phyloP scores from a whole-genome alignment of 106 monocot species.

The Platanthera guangdongensis region DNA sequence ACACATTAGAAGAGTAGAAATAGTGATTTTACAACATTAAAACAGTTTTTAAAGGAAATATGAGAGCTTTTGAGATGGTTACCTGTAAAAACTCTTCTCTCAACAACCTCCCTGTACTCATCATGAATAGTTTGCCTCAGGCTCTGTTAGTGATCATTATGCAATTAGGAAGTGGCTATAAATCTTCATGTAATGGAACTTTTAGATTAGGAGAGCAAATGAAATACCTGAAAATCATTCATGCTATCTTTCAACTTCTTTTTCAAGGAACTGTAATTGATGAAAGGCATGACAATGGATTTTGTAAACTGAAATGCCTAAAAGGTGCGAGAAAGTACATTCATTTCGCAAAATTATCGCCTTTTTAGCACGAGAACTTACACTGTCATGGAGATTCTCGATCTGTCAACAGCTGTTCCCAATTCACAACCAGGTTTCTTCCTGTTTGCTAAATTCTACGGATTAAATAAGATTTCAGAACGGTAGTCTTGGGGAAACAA shows the following conservation, averaged over 20 bases:
- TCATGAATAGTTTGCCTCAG: constrained; percentile 47
- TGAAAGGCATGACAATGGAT: background rate
- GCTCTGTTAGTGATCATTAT: constrained; percentile 13
- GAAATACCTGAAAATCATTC: constrained; percentile 45
- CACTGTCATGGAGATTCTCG: constrained; percentile 53
- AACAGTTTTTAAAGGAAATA: background rate
- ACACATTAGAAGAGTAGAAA: background rate
- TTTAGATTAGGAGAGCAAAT: background rate
- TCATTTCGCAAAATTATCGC: background rate
- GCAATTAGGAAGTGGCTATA: background rate
- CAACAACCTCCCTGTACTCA: constrained; percentile 54
- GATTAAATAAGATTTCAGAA: no score
- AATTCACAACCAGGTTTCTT: constrained; percentile 45
- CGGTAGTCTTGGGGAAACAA: no score
- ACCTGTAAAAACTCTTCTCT: constrained; percentile 61
- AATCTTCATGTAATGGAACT: no score
- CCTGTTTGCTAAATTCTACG: constrained; percentile 46
- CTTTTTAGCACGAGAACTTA: constrained; percentile 1
- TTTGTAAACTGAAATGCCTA: background rate
- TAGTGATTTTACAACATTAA: no score
- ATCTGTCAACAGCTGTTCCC: constrained; percentile 55
- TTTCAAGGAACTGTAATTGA: constrained; percentile 35
- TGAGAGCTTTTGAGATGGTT: background rate
- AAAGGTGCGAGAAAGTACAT: background rate
- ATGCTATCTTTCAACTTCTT: constrained; percentile 48